These are phyloP conservation scores for Bimuria novae-zelandiae DNA, from an alignment of 2,329 filamentous ascomycete species.

Conservation along the genomic window DNA sequence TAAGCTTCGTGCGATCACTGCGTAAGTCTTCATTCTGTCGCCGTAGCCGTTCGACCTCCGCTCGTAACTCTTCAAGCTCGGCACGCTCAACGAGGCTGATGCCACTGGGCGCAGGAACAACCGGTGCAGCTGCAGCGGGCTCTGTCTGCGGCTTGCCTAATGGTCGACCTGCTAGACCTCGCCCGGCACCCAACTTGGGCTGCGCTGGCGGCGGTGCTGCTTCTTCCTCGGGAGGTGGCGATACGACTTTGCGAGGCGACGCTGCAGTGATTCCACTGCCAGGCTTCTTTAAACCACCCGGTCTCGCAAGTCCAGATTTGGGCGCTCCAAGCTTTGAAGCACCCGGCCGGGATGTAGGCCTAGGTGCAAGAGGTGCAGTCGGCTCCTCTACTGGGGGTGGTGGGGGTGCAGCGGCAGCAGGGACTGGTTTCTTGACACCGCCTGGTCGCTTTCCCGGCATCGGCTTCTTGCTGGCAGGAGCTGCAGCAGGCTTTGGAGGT, in stretches of 20 bases:
- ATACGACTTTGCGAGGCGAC: slow-evolving; percentile 49
- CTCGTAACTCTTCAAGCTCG: slow-evolving; percentile 87
- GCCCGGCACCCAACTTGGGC: slow-evolving; percentile 66
- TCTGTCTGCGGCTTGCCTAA: slow-evolving; percentile 85
- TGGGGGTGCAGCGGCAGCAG: slow-evolving; percentile 43
- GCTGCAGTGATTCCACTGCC: slow-evolving; percentile 25
- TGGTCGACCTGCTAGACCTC: slow-evolving; percentile 82
- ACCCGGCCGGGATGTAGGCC: slow-evolving; percentile 60
- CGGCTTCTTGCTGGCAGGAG: slow-evolving; percentile 50
- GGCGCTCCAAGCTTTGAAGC: slow-evolving; percentile 47
- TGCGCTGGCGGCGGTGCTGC: slow-evolving; percentile 52
- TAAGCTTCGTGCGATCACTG: slow-evolving; percentile 78
- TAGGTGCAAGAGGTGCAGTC: slow-evolving; percentile 62
- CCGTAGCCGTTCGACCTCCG: slow-evolving; percentile 77
- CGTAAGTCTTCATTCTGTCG: slow-evolving; percentile 79
- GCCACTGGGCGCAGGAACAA: slow-evolving; percentile 62
- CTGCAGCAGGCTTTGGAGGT: slow-evolving; percentile 60
- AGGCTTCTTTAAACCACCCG: slow-evolving; percentile 51
- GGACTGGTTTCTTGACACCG: slow-evolving; percentile 58
- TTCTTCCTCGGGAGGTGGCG: slow-evolving; percentile 56
- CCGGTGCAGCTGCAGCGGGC: slow-evolving; percentile 49
- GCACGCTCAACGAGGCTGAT: slow-evolving; percentile 81
- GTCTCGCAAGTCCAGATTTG: slow-evolving; percentile 46
- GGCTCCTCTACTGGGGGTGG: slow-evolving; percentile 49
- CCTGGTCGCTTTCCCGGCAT: slow-evolving; percentile 57